Evolutionary conservation across 2,329 filamentous ascomycete genomes (phyloP), one percentile per base, ranked within the genome.

Genomic region (Cladosporium colombiae): DNA sequence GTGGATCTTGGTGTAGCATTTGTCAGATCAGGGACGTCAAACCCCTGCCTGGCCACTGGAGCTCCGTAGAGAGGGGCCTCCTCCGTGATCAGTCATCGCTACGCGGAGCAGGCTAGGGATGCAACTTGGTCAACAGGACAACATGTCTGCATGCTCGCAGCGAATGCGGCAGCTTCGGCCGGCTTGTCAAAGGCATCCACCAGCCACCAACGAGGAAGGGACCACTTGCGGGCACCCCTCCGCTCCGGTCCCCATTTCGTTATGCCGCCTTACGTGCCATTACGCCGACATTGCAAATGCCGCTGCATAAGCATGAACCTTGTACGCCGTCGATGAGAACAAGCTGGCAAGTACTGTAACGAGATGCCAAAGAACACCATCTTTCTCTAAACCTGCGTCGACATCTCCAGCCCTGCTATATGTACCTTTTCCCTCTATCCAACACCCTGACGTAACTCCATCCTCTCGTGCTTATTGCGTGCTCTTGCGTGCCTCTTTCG

Each of bases 201-300:
- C 40, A 49, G 40, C 37, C 37, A 60, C 57, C 44, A 62, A n/a
- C n/a, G n/a, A n/a, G n/a, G n/a, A n/a, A 46, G 27, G 44, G 58
- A 61, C 58, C 58, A 18, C 6, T 13, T 50, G 44, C 60, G 60
- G 61, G n/a, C 61, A 63, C 49, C 50, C 52, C 61, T 63, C 61
- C 61, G 61, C 35, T 16, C 50, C 61, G 61, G 31, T 16, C 50
- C 56, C 44, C 37, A n/a, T 29, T 46, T 37, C 10, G n/a, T 44
- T 46, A 55, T 63, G 61, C 59, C 59, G 59, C 46, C 25, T 52
- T 52, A 46, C 59, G 61, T 55, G 61, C 61, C 50, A 63, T 62
- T 63, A 63, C 50, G 61, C 61, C 50, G 50, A 10, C 14, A 49
- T 56, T 63, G 55, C 50, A 56, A 46, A 16, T 63, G 61, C 44